phyloP scores from a whole-genome alignment of 2,329 filamentous ascomycete genomes.

The Botrytis paeoniae region DNA sequence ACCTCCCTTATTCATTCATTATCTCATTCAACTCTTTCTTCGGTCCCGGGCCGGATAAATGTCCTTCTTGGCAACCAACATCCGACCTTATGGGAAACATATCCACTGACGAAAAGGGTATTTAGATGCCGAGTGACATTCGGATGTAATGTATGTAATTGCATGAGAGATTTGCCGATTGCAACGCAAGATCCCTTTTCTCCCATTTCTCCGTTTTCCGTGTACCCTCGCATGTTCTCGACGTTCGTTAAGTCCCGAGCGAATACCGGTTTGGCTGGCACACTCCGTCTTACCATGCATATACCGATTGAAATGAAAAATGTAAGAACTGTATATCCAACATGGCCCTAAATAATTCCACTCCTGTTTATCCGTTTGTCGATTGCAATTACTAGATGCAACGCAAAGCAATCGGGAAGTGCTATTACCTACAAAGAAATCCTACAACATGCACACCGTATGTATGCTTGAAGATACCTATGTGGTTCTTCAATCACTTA shows the following conservation, averaged over 20 bases:
- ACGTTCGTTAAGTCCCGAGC: neutral
- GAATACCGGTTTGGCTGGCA: slow-evolving; percentile 6
- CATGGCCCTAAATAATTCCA: neutral
- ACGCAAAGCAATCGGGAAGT: neutral
- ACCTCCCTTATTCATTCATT: neutral
- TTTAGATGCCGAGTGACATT: slow-evolving; percentile 11
- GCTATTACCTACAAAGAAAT: neutral
- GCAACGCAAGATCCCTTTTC: slow-evolving; percentile 7
- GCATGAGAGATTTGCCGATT: slow-evolving; percentile 11
- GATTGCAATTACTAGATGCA: neutral
- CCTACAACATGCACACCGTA: neutral
- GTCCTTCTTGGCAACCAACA: neutral
- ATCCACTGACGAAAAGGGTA: slow-evolving; percentile 8
- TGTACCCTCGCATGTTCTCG: neutral
- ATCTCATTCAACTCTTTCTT: neutral
- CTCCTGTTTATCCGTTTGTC: neutral
- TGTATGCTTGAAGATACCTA: neutral
- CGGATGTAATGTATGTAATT: slow-evolving; percentile 17
- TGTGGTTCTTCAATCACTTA: neutral
- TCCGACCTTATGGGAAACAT: neutral
- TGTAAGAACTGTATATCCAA: neutral
- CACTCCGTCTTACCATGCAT: slow-evolving; percentile 1
- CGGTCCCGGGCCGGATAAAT: slow-evolving; percentile 6
- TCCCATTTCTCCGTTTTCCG: neutral
- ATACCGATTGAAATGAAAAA: neutral